phyloP scores from a whole-genome alignment of 345 rosid species.

The Gossypium rotundifolium region DNA sequence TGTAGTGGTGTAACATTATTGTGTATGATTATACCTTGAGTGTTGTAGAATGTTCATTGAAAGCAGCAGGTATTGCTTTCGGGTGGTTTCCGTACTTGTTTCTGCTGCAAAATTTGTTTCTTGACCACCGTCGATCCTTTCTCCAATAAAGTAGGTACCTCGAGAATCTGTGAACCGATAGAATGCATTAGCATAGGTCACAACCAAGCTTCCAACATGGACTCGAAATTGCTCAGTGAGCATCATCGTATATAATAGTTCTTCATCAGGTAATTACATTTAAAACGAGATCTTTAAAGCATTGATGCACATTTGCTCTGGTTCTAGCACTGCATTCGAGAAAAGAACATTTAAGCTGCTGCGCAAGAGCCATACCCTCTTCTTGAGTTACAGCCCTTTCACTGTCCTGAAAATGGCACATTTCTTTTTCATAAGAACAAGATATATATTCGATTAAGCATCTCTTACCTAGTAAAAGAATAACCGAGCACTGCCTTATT shows the following conservation, averaged over 20 bases:
- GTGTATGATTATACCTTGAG: neutral
- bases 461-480: neutral
- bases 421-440: neutral
- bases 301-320: constrained; percentile 56
- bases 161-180: constrained; percentile 45
- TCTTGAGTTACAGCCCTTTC: constrained; percentile 78
- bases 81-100: constrained; percentile 28
- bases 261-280: constrained; percentile 40
- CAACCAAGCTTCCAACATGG: neutral
- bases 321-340: constrained; percentile 86
- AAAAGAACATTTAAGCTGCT: constrained; percentile 59
- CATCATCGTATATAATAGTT: neutral
- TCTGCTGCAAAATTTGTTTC: constrained; percentile 41
- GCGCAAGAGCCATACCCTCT: constrained; percentile 80
- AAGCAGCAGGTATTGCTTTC: constrained; percentile 48
- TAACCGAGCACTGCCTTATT: neutral
- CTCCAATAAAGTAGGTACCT: constrained; percentile 67
- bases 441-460: neutral
- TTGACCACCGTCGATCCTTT: constrained; percentile 65
- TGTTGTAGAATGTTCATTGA: neutral
- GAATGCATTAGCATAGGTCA: constrained; percentile 2
- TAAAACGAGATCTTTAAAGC: constrained; percentile 59
- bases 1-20: neutral
- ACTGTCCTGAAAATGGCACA: constrained; percentile 44
- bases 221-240: too few species aligned